Percentiles rank a stretch among this genome's conserved stretches.
These are phyloP conservation scores for Colletotrichum abscissum DNA, from an alignment of 2,329 filamentous ascomycete genomes.

Conservation along the genomic window DNA sequence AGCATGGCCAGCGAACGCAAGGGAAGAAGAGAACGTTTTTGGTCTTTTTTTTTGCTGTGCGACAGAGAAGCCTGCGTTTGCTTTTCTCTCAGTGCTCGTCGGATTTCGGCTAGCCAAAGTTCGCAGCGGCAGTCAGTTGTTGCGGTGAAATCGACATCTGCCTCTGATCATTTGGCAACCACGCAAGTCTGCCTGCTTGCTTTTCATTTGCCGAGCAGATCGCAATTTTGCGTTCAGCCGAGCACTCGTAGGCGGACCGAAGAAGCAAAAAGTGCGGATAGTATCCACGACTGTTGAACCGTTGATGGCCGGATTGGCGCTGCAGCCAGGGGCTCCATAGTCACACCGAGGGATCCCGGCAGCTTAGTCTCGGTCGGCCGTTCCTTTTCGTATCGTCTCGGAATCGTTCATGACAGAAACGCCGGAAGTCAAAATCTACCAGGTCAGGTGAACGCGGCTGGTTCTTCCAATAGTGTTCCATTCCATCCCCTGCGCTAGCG, in stretches of 20 bases:
- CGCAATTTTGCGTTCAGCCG: conserved; percentile 13
- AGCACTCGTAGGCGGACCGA: conserved; percentile 2
- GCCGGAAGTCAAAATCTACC: conserved; percentile 10
- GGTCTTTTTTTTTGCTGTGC: not conserved
- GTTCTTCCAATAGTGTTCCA: conserved; percentile 23
- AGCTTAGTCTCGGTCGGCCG: conserved; percentile 12
- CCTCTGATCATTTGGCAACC: not conserved
- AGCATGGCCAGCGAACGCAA: not conserved
- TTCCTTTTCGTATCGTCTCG: conserved; percentile 4
- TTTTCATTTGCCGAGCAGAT: conserved; percentile 10
- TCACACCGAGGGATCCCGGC: conserved; percentile 19
- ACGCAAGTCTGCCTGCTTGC: not conserved
- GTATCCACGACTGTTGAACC: conserved; percentile 4
- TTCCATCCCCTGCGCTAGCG: conserved; percentile 23
- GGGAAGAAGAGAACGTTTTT: not conserved
- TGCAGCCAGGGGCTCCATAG: conserved; percentile 9
- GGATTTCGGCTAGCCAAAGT: not conserved
- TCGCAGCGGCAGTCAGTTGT: not conserved
- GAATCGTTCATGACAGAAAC: conserved; percentile 7
- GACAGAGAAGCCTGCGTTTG: not conserved
- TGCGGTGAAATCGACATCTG: not conserved
- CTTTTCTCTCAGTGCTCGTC: not conserved
- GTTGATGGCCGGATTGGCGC: not conserved
- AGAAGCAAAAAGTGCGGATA: conserved; percentile 18
- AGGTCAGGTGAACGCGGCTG: conserved; percentile 24